Evolutionary conservation across 371 early-diverging fungal genomes (phyloP), one percentile per base, ranked within the genome.

Genomic region (Lichtheimia corymbifera): DNA sequence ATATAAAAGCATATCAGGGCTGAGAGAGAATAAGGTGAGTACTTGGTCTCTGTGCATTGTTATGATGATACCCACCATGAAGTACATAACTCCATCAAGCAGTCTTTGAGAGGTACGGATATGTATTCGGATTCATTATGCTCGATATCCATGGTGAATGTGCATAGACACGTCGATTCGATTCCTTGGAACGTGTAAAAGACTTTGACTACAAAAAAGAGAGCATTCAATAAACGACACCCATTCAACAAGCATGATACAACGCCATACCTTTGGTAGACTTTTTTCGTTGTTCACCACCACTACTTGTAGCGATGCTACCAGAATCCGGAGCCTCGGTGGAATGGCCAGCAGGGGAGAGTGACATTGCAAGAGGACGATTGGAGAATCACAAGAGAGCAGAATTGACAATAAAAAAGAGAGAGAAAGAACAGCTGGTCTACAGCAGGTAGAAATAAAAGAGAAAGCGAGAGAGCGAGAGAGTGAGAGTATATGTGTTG

Each of bases 1-100:
- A 63, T 75, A 74, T 20, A 77, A 64, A 25, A 80, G 66, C 61
- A 56, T 73, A 44, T 80, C 80, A 40, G 80, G 80, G 27, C 66
- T 65, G 44, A 24, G 35, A 47, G 35, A 43, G 22, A 13, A 53
- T 14, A 58, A 15, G 24, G 15, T n/a, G 50, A 47, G 28, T 17
- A 57, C 13, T 44, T 17, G 50, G 49, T n/a, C 15, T 45, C 18
- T 20, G 13, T 24, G 15, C 50, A 15, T 41, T 28, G 44, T 28
- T 12, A 22, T 15, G 22, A 35, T 47, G 20, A 27, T 35, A 24
- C 50, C 40, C 71, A 77, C 80, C 80, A 73, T 43, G 77, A 77
- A 15, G 80, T 65, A 47, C 77, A 75, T 13, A 80, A 65, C 15
- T 75, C 69, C 61, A 71, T 61, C 17, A 80, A 51, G 58, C 80